Evolutionary conservation across 441 rosid species (phyloP).

Genomic region (Capsella rubella): DNA sequence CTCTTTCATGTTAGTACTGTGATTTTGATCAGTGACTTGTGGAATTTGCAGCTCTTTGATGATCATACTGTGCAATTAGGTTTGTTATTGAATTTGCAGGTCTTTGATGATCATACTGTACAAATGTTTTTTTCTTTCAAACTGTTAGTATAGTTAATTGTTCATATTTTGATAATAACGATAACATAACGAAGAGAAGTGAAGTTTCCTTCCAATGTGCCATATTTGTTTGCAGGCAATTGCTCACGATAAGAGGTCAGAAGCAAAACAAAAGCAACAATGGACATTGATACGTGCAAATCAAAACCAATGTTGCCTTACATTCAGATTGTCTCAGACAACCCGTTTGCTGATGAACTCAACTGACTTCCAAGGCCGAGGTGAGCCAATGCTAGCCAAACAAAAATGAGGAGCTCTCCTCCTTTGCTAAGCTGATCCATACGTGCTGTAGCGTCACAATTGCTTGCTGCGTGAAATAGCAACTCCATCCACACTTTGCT

Average conservation of each 20-base stretch:
- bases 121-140: no score
- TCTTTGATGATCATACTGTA: background rate
- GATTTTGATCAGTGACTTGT: no score
- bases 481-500: constrained; percentile 34
- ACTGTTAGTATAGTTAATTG: background rate
- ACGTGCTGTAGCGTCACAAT: constrained; percentile 2
- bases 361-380: constrained; percentile 9
- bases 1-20: no score
- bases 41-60: no score
- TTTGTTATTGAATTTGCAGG: no score
- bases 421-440: constrained; percentile 31
- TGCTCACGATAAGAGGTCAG: background rate
- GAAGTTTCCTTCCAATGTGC: background rate
- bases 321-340: background rate
- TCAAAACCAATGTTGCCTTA: background rate
- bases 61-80: no score
- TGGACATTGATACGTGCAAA: background rate
- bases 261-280: background rate
- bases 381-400: constrained; percentile 25
- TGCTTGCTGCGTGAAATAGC: background rate
- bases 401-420: constrained; percentile 26
- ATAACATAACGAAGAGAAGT: background rate
- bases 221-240: background rate
- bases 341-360: background rate
- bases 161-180: background rate